phyloP scores from a whole-genome alignment of 164 flowering plant species.

The Magnolia officinalis region DNA sequence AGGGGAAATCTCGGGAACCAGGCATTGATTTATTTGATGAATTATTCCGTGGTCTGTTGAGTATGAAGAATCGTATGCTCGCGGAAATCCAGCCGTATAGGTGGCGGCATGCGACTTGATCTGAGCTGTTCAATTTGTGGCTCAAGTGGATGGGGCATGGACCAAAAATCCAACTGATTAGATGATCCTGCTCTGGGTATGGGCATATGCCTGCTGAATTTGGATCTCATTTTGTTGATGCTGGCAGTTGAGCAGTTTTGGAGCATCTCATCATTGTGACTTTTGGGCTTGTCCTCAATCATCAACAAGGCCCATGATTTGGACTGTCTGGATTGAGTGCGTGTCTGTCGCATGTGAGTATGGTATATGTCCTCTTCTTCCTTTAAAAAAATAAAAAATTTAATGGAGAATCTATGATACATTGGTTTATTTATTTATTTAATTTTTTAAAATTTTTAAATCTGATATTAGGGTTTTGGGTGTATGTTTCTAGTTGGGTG shows the following conservation, averaged over 20 bases:
- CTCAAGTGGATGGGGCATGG: too few relatives aligned
- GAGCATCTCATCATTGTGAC: not conserved
- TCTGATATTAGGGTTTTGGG: not conserved
- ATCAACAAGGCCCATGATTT: not conserved
- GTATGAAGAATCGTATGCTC: not conserved
- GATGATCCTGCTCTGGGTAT: too few relatives aligned
- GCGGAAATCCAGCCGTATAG: not conserved
- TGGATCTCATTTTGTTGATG: not conserved
- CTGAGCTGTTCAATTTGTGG: not conserved
- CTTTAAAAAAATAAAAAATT: too few relatives aligned
- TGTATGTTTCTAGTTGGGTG: not conserved
- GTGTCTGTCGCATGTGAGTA: not conserved
- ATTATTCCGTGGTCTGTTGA: not conserved
- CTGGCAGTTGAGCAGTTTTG: not conserved
- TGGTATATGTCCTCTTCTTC: not conserved
- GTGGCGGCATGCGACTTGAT: not conserved
- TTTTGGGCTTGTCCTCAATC: not conserved
- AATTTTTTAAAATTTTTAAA: too few relatives aligned
- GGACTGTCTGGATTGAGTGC: not conserved
- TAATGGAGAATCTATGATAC: not conserved
- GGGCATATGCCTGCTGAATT: too few relatives aligned
- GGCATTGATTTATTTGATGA: not conserved
- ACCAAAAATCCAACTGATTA: too few relatives aligned
- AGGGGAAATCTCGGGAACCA: not conserved
- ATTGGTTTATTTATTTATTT: not conserved